Percentiles rank a stretch among this genome's conserved stretches.
Evolutionary conservation across 2,329 filamentous ascomycete genomes (phyloP).

Genomic region (Cordyceps tenuipes): DNA sequence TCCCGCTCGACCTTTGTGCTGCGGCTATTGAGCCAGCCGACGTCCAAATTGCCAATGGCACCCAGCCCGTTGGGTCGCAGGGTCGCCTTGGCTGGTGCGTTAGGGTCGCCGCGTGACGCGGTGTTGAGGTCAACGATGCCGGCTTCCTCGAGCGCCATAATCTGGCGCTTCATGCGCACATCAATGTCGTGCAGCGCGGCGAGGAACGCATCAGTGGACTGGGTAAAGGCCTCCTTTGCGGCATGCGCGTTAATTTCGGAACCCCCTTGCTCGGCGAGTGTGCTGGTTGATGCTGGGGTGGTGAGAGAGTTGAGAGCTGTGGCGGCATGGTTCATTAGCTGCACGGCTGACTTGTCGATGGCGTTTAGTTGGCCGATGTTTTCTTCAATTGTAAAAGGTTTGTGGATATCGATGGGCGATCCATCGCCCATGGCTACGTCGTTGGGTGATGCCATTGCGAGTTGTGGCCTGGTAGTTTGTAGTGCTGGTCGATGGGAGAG

Average conservation of each 20-base stretch:
- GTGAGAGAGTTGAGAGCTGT: conserved; percentile 38
- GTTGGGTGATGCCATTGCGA: conserved; percentile 24
- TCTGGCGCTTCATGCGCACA: conserved; percentile 54
- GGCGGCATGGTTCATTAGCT: conserved; percentile 36
- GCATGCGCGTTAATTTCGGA: conserved; percentile 34
- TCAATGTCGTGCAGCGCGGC: conserved; percentile 64
- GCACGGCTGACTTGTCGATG: conserved; percentile 55
- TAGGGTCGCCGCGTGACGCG: conserved; percentile 23
- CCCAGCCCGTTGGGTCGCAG: conserved; percentile 48
- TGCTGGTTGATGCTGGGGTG: conserved; percentile 18
- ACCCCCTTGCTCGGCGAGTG: conserved; percentile 14
- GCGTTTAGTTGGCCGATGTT: conserved; percentile 73
- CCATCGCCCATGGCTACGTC: conserved; percentile 25
- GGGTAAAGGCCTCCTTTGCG: conserved; percentile 49
- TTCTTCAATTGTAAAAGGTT: conserved; percentile 63
- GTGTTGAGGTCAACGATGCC: conserved; percentile 54
- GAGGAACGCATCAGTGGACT: conserved; percentile 59
- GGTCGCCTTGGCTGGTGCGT: conserved; percentile 31
- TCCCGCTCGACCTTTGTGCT: conserved; percentile 73
- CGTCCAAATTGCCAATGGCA: conserved; percentile 58
- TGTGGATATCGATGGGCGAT: conserved; percentile 23
- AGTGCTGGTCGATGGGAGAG: neutral
- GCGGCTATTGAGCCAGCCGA: conserved; percentile 83
- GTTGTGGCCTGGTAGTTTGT: neutral
- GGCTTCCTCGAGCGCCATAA: conserved; percentile 74